Evolutionary conservation across 1,284 basidiomycete species (phyloP).

Genomic region (Chiua sp.): DNA sequence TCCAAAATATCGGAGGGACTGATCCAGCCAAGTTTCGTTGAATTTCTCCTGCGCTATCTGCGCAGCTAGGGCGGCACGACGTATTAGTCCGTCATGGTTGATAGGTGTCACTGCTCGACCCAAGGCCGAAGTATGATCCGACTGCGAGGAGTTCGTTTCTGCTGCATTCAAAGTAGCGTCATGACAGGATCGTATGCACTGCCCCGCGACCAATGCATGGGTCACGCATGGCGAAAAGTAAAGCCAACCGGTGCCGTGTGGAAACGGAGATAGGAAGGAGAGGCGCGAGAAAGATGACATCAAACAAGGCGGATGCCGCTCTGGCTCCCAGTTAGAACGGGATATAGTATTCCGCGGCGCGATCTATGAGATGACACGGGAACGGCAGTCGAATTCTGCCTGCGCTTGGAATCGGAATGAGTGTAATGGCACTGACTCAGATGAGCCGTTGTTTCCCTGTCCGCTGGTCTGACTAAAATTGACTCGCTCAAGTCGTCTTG

Average conservation of each 20-base stretch:
- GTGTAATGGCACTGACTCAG: background rate
- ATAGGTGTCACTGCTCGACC: no score
- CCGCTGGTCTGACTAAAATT: no score
- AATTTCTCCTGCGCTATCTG: no score
- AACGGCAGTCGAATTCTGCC: no score
- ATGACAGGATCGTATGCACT: no score
- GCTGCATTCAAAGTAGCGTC: background rate
- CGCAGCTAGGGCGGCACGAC: background rate
- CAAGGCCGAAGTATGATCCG: no score
- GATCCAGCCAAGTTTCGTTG: no score
- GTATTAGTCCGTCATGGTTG: no score
- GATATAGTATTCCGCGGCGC: background rate
- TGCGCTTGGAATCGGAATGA: background rate
- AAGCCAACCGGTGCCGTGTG: background rate
- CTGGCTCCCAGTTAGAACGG: no score
- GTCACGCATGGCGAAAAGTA: background rate
- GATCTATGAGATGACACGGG: background rate
- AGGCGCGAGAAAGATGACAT: background rate
- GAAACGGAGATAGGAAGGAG: background rate
- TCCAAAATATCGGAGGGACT: no score
- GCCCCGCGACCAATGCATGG: no score
- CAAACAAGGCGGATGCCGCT: background rate
- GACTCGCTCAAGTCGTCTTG: background rate
- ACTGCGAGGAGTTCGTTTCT: background rate
- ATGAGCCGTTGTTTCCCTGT: conserved; percentile 3